Evolutionary conservation across 1,284 basidiomycete genomes (phyloP).

Genomic region (Entoloma clypeatum): DNA sequence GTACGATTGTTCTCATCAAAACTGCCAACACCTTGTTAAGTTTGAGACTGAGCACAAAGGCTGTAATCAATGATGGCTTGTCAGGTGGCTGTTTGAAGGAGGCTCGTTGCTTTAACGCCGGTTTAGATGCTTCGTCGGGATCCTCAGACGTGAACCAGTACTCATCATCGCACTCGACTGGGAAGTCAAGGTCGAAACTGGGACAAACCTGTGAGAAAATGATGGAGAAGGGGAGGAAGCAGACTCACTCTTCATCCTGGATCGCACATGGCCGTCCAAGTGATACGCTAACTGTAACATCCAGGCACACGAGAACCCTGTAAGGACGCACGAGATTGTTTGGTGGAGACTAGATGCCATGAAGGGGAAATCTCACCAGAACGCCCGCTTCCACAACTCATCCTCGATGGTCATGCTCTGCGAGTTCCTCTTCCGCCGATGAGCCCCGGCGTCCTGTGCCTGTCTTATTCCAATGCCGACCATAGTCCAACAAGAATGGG

Average conservation of each 20-base stretch:
- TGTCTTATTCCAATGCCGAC: constrained; percentile 68
- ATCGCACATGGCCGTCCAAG: constrained; percentile 83
- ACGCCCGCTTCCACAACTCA: constrained; percentile 75
- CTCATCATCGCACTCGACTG: constrained; percentile 73
- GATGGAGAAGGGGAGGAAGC: no score
- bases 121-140: no score
- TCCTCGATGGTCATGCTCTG: constrained; percentile 45
- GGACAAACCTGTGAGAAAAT: not conserved
- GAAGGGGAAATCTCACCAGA: constrained; percentile 52
- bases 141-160: constrained; percentile 64
- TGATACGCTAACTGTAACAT: constrained; percentile 62
- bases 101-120: no score
- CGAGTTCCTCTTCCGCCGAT: constrained; percentile 44
- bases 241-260: constrained; percentile 79
- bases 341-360: not conserved
- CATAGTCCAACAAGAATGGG: constrained; percentile 70
- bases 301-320: constrained; percentile 63
- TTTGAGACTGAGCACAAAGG: constrained; percentile 57
- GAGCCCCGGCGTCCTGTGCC: constrained; percentile 68
- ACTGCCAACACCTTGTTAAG: constrained; percentile 66
- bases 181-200: constrained; percentile 73
- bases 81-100: constrained; percentile 59
- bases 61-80: constrained; percentile 49
- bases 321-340: not conserved
- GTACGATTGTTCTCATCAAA: constrained; percentile 61